phyloP scores from a whole-genome alignment of 129 eudicot genomes.

The carrot (Daucus carota) region DNA sequence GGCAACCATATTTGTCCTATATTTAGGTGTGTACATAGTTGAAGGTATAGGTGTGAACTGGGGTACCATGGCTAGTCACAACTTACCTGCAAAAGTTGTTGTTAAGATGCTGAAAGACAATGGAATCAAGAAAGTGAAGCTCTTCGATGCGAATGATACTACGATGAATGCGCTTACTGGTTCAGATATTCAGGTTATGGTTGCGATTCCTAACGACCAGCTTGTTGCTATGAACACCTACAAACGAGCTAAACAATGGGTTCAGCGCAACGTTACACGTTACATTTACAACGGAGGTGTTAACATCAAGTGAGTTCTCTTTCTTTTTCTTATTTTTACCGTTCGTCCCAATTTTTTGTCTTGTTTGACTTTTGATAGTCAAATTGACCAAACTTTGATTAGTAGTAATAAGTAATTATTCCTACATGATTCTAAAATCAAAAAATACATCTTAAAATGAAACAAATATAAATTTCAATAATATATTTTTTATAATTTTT shows the following conservation, averaged over 20 bases:
- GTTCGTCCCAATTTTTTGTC: no score
- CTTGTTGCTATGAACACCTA: slow-evolving; percentile 54
- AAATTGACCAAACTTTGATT: no score
- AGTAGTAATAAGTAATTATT: no score
- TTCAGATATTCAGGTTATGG: slow-evolving; percentile 75
- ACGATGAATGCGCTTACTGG: slow-evolving; percentile 85
- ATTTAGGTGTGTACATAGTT: slow-evolving; percentile 11
- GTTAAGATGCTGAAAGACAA: slow-evolving; percentile 78
- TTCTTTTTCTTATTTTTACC: not conserved
- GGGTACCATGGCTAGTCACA: slow-evolving; percentile 88
- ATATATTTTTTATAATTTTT: no score
- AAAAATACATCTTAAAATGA: no score
- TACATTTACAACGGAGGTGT: slow-evolving; percentile 81
- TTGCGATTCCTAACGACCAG: slow-evolving; percentile 88
- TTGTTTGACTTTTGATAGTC: no score
- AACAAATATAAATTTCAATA: no score
- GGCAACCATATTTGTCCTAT: not conserved
- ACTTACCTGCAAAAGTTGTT: slow-evolving; percentile 63
- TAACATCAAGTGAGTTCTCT: slow-evolving; percentile 54
- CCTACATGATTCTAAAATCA: no score
- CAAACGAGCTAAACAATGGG: slow-evolving; percentile 68
- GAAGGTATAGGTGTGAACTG: slow-evolving; percentile 87
- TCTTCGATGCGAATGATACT: slow-evolving; percentile 68
- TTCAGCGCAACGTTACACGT: slow-evolving; percentile 55
- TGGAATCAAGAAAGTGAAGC: slow-evolving; percentile 70